These are phyloP conservation scores for Aurifilum marmelostoma DNA, from an alignment of 2,329 filamentous ascomycete species.

Conservation along the genomic window DNA sequence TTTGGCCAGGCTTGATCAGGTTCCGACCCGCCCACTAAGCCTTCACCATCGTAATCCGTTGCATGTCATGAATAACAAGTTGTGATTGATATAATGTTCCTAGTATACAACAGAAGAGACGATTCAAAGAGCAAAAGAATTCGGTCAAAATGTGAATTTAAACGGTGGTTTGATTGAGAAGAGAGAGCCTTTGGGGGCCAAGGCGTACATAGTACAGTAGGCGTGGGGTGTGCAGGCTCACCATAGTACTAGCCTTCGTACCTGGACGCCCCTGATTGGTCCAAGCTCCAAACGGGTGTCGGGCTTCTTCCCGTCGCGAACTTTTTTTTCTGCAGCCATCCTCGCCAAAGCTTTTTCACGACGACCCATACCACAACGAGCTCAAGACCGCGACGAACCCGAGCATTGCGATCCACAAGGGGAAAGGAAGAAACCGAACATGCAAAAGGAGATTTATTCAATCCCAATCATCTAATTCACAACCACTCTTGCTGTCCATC, in stretches of 20 bases:
- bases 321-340: conserved; percentile 23
- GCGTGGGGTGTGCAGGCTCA: too few relatives aligned
- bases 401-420: conserved; percentile 20
- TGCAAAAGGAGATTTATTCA: neutral
- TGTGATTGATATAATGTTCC: neutral
- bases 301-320: conserved; percentile 17
- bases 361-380: conserved; percentile 11
- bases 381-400: conserved; percentile 9
- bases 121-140: too few relatives aligned
- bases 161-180: neutral
- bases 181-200: neutral
- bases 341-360: neutral
- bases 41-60: neutral
- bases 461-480: neutral
- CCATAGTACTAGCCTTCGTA: conserved; percentile 1
- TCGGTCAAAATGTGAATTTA: too few relatives aligned
- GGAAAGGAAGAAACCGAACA: neutral
- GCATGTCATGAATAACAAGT: neutral
- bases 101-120: neutral
- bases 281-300: conserved; percentile 15
- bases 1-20: neutral
- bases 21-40: neutral
- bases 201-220: neutral
- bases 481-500: conserved; percentile 13
- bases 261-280: conserved; percentile 16